Evolutionary conservation across 2,329 filamentous ascomycete species (phyloP), one percentile per base, ranked within the genome.

Genomic region (Colletotrichum navitas): DNA sequence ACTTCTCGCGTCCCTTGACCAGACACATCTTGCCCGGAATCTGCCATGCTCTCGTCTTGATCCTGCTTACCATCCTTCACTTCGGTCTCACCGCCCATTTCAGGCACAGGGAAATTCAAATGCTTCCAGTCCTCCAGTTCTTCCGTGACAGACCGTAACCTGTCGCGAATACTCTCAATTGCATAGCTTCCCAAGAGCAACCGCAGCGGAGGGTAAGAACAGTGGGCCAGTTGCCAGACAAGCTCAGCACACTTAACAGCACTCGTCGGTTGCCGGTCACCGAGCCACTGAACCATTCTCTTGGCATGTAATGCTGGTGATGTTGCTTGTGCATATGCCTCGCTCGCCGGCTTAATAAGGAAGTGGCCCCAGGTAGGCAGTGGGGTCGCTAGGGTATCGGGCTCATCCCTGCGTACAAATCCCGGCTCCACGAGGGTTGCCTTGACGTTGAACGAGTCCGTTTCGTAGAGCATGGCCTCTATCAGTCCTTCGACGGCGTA

Each of bases 401-500:
- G 89, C 78, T 98, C 95, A 80, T 98, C 95, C 7, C 95, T 88
- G 7, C 95, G 88, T 74, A 98, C 93, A 74, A 98, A 89, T 0
- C 95, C 95, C 1, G 95, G 95, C 78, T 98, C 94, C 0, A 98
- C 95, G 7, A 99, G 87, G 2, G 95, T 98, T 0, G 94, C 94
- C 81, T 97, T 97, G 81, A 98, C 93, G 79, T 96, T 95, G 82
- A 97, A 98, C 0, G 85, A 82, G 75, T 98, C 95, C 47, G 97
- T 92, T 80, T 99, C 96, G 81, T 98, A 98, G 21, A 98, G 87
- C 93, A 99, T 95, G 21, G 94, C 95, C 81, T 99, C 96, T 76
- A 98, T 94, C 65, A 99, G 85, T 0, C 95, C 96, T 79, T 99
- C 96, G 5, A 97, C 94, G 0, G 96, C 96, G 81, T 98, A 98